Base-by-base conservation (phyloP, 148 eudicot species). In the Dianthus caryophyllus region DNA sequence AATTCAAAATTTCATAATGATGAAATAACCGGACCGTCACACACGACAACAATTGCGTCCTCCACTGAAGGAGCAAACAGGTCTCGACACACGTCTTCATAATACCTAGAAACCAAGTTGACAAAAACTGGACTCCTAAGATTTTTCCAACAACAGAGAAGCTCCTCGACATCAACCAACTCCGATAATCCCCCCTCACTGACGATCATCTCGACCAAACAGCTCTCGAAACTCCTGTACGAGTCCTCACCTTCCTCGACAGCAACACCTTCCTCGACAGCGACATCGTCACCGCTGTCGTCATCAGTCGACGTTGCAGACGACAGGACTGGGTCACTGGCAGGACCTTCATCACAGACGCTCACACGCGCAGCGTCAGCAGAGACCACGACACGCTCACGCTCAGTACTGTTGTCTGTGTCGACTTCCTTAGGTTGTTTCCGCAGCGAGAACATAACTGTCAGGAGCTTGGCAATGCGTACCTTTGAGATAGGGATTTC, bases 101-200 rank as follows among this genome's bases (percentile, higher is more conserved):
- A 91, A 69, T 88, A 91, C 53, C 86, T 81, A 66, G 84, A 73
- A 9, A 91, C 97, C 86, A 91, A 75, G 57, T 85, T 85, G n/a
- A 82, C 50, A 53, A 88, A 91, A 55, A 91, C 71, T 0, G 90
- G 96, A 65, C 77, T 77, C 48, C 76, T 87, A 1, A 91, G 82
- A 30, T 81, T 84, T 73, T 74, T 83, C 97, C 97, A 91, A 75
- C 91, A 84, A 65, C 76, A 73, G 6, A 91, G 74, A 47, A 91
- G 78, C 81, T 88, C 96, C 62, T 91, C 97, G 0, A 91, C 84
- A 51, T 91, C 96, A 55, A 5, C 70, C 73, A 91, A 78, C 66
- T 86, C 88, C 71, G 20, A 74, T 56, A 79, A 8, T 54, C 78
- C 85, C 70, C 90, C 88, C 65, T 88, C 93, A 33, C 86, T 90